Conservation (phyloP, 2,329 filamentous ascomycete species). For the Monosporascus ibericus region DNA sequence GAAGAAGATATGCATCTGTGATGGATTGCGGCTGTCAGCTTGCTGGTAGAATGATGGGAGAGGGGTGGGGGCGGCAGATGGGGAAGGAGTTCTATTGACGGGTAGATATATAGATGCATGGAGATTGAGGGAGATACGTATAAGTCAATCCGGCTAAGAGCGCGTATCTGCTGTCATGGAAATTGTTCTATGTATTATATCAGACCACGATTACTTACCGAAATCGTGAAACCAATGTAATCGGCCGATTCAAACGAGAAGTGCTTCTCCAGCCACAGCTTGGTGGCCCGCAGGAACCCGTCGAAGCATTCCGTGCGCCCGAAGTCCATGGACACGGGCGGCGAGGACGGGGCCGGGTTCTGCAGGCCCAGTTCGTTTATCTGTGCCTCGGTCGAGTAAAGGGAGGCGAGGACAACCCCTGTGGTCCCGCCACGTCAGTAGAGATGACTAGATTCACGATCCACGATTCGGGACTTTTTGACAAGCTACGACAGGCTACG, state of each 20-base stretch:
- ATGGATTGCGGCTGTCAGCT: not conserved
- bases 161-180: too few species aligned
- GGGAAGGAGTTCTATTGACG: not conserved
- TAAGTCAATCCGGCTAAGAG: too few species aligned
- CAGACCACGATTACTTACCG: conserved; percentile 1
- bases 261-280: conserved; percentile 18
- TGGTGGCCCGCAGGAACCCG: conserved; percentile 16
- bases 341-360: conserved; percentile 2
- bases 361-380: conserved; percentile 31
- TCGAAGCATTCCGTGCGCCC: conserved; percentile 18
- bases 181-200: too few species aligned
- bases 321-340: conserved; percentile 1
- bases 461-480: too few species aligned
- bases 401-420: conserved; percentile 30
- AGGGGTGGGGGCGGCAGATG: not conserved
- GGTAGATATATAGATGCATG: too few species aligned
- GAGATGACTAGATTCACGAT: not conserved
- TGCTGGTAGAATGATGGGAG: not conserved
- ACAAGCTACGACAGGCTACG: too few species aligned
- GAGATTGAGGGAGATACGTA: too few species aligned
- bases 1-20: conserved; percentile 16
- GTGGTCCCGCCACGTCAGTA: not conserved
- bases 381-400: conserved; percentile 29
- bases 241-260: conserved; percentile 14
- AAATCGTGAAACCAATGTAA: conserved; percentile 16